Base-by-base conservation (phyloP, 2,329 filamentous ascomycete genomes). In the Teratosphaeria viscida region DNA sequence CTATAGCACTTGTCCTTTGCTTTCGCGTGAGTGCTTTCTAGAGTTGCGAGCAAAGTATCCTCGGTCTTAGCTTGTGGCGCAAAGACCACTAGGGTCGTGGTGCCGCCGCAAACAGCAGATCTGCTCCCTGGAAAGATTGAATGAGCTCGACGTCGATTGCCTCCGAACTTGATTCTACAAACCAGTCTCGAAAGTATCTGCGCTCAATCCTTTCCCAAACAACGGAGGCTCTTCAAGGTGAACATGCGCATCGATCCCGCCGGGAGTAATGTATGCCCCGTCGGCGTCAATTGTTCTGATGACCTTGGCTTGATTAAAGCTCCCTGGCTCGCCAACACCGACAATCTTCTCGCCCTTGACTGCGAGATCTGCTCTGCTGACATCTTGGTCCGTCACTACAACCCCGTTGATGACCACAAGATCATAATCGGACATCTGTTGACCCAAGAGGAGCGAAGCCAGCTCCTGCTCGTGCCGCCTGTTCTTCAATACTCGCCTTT, bases 41-140 rank as follows among this genome's bases (percentile, higher is more conserved):
- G 37, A 43, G 37, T 43, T 43, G 11, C 37, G 37, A 79, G 69
- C 2, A 84, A 68, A 1, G 75, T 78, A 6, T 73, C 70, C 16
- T 80, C 73, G 1, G 70, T 64, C n/a, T 77, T 78, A 47, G 74
- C 71, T 66, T 84, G 81, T 3, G 78, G 77, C 0, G 82, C 83
- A 68, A 86, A 85, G 0, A 81, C 75, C 7, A 85, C 70, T 14
- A 85, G 74, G 0, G 83, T 84, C 0, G 83, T 85, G 4, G 78
- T 84, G 27, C 82, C 82, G 8, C 82, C 82, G 2, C 81, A 81
- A 57, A 85, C 76, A 4, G 82, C 82, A 26, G 77, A 80, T 8
- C 82, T 74, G 0, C 80, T 79, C 0, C 82, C 37, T 43, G 37
- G 16, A 14, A 43, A 43, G 5, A 16, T 14, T n/a, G 16, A 5